Base-by-base conservation (phyloP, 441 rosid species). In the Bruguiera hainesii region DNA sequence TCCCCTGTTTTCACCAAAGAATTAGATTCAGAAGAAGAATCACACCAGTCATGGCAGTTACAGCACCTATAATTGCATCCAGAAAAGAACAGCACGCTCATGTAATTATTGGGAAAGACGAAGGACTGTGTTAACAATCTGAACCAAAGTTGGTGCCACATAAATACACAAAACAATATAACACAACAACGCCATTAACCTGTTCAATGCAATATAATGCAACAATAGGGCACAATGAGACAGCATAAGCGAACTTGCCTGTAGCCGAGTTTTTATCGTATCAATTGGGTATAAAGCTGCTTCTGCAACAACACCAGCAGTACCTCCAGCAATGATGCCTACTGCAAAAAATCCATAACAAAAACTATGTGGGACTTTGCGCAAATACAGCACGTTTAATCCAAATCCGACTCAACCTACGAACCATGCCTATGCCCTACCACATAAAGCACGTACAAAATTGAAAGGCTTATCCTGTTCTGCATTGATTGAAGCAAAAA, bases 251-350 rank as follows among this genome's bases (percentile, higher is more conserved):
- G 2, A 35, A 68, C 78, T 65, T 52, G 71, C 81, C 83, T 81
- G 83, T 19, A 81, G 72, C 56, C 83, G 66, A 66, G 85, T 81
- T 71, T 79, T 81, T 39, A 79, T 75, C 6, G 85, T 81, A 75
- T 81, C 85, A 30, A 81, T 69, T 10, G 85, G 85, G 73, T 81
- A 79, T 20, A 81, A 66, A 21, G 71, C 78, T 1, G 85, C 78
- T 63, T 81, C 85, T 4, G 76, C 83, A 39, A 75, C 63, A 59
- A 76, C 79, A 25, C 85, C 83, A 51, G 81, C 78, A 39, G 78
- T 51, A 50, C 83, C 83, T 70, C 85, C 85, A 58, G 85, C 81
- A 42, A 79, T 16, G 48, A 71, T 61, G 20, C 75, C 75, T 81
- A 89, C 98, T 89, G 88, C 9, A 33, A 33, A 33, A 7, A 70